A percentile compares a stretch with the other conserved stretches of the same genome.
Conservation (phyloP, 208 protist species). For the Trypanosoma scelopori region DNA sequence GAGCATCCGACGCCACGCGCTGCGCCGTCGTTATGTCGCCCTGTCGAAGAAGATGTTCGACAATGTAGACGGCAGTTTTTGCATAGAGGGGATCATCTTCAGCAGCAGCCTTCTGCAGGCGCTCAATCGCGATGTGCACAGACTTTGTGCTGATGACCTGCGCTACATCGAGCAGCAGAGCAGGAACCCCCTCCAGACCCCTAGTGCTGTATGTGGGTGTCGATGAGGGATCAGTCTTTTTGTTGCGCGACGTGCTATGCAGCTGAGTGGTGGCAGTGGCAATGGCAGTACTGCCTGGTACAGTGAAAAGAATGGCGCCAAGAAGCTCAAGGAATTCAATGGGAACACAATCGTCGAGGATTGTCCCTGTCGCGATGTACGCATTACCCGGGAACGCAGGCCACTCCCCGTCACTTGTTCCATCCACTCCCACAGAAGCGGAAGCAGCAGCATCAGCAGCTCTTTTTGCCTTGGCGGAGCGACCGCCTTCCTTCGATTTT, state of each 20-base stretch:
- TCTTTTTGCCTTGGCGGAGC: background rate
- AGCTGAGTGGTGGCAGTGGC: background rate
- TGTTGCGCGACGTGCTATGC: background rate
- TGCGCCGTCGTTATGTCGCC: slow-evolving; percentile 33
- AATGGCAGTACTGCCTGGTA: slow-evolving; percentile 25
- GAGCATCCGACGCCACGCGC: slow-evolving; percentile 23
- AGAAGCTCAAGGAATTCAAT: slow-evolving; percentile 71
- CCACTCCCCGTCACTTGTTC: background rate
- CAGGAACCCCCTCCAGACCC: slow-evolving; percentile 40
- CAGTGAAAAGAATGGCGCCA: slow-evolving; percentile 58
- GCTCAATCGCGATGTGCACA: slow-evolving; percentile 25
- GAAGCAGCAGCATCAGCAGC: background rate
- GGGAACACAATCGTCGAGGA: slow-evolving; percentile 61
- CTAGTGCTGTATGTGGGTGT: background rate
- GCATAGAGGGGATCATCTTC: slow-evolving; percentile 52
- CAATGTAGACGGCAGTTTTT: slow-evolving; percentile 44
- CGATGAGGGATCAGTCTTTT: background rate
- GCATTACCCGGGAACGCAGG: slow-evolving; percentile 37
- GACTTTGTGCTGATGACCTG: slow-evolving; percentile 16
- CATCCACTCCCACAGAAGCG: background rate
- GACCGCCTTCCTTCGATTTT: background rate
- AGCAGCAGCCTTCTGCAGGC: slow-evolving; percentile 36
- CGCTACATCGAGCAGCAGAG: slow-evolving; percentile 36
- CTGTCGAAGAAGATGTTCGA: slow-evolving; percentile 42
- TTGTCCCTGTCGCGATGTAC: slow-evolving; percentile 35